A percentile compares a stretch with the other conserved stretches of the same genome.
These are phyloP conservation scores for Backusella australiensis DNA, from an alignment of 192 early-diverging fungal species.

Conservation along the genomic window DNA sequence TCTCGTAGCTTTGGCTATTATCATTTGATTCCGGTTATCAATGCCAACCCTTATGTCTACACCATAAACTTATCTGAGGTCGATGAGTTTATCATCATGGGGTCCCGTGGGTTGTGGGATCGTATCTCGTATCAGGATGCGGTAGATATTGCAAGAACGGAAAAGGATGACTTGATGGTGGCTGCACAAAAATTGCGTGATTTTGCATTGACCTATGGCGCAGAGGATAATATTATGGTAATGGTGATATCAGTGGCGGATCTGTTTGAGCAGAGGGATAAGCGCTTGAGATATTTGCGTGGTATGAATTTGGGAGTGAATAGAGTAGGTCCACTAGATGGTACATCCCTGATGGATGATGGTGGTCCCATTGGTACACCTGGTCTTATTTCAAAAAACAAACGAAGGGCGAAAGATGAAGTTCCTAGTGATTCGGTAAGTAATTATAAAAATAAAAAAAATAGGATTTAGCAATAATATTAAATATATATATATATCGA, in stretches of 20 bases:
- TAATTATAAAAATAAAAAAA: not conserved
- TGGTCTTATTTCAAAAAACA: slow-evolving; percentile 28
- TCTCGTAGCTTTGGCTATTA: slow-evolving; percentile 88
- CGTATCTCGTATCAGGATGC: slow-evolving; percentile 76
- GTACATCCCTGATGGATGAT: slow-evolving; percentile 15
- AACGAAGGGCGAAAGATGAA: slow-evolving; percentile 40
- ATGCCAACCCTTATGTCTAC: slow-evolving; percentile 79
- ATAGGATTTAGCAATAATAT: not conserved
- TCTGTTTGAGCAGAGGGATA: slow-evolving; percentile 53
- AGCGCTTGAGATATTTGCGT: slow-evolving; percentile 32
- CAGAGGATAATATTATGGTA: slow-evolving; percentile 75
- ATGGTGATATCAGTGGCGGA: slow-evolving; percentile 87
- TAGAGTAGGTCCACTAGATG: slow-evolving; percentile 12
- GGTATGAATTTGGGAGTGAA: slow-evolving; percentile 39
- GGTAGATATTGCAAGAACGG: slow-evolving; percentile 83
- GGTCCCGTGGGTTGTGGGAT: slow-evolving; percentile 73
- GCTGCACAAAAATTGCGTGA: slow-evolving; percentile 83
- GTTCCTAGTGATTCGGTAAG: slow-evolving; percentile 46
- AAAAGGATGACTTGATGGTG: slow-evolving; percentile 66
- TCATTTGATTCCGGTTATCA: slow-evolving; percentile 74
- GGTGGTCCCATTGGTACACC: not conserved
- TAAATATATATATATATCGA: not conserved
- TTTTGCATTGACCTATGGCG: slow-evolving; percentile 80
- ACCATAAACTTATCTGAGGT: slow-evolving; percentile 71
- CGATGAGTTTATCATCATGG: slow-evolving; percentile 80